Evolutionary conservation across 202 grass and related monocot genomes (phyloP).

Genomic region (Panicum hallii): DNA sequence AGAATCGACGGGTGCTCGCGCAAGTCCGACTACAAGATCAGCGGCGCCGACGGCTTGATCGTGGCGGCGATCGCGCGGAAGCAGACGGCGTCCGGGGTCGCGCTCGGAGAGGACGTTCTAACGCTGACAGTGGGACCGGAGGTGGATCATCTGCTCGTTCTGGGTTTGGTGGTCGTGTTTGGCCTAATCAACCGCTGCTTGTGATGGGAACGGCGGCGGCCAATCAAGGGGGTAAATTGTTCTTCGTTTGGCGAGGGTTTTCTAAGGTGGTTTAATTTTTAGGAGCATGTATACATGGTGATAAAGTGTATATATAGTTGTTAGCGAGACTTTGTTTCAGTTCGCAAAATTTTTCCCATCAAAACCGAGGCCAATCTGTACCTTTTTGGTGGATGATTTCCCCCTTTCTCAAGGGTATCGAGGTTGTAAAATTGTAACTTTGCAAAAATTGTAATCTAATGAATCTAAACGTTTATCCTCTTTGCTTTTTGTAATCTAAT

Average conservation of each 20-base stretch:
- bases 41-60: background rate
- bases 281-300: background rate
- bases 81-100: conserved; percentile 46
- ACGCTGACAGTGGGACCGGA: conserved; percentile 48
- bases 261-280: background rate
- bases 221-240: background rate
- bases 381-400: conserved; percentile 6
- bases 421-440: background rate
- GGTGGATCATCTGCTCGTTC: conserved; percentile 52
- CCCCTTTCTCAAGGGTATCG: background rate
- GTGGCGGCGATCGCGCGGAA: conserved; percentile 53
- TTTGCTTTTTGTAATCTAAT: background rate
- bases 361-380: background rate
- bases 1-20: conserved; percentile 18
- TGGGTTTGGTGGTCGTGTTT: conserved; percentile 56
- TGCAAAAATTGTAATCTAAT: background rate
- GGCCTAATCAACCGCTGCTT: conserved; percentile 55
- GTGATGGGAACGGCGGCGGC: background rate
- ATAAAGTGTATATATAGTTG: background rate
- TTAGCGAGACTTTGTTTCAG: background rate
- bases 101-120: conserved; percentile 54
- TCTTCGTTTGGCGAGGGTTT: background rate
- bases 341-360: background rate
- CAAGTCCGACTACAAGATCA: conserved; percentile 52
- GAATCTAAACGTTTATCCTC: too few relatives aligned